A percentile compares a stretch with the other conserved stretches of the same genome.
Conservation (phyloP, 257 asterid genomes). For the Petunia secreta region DNA sequence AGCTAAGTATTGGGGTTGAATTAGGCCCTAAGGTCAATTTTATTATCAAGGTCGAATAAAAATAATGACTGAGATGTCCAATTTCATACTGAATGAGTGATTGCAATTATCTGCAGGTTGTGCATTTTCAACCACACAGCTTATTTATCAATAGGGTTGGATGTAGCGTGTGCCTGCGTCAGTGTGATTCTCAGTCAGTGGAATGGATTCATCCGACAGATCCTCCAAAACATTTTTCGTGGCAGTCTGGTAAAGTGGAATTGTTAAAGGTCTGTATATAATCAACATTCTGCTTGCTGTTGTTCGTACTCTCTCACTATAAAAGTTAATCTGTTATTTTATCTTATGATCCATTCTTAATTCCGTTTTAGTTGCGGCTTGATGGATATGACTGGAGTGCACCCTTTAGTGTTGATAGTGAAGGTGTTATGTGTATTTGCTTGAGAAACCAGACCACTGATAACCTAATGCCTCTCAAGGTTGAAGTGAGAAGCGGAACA, state of each 20-base stretch:
- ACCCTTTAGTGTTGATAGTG: slow-evolving; percentile 72
- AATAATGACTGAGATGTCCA: slow-evolving; percentile 14
- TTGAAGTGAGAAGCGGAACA: slow-evolving; percentile 90
- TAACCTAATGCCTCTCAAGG: slow-evolving; percentile 51
- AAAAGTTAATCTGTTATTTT: slow-evolving; percentile 33
- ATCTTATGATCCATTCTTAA: slow-evolving; percentile 17
- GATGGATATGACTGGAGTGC: slow-evolving; percentile 90
- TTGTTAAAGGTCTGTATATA: slow-evolving; percentile 67
- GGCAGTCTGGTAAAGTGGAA: slow-evolving; percentile 81
- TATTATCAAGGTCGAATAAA: neutral
- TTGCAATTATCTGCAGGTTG: slow-evolving; percentile 62
- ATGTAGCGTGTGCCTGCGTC: slow-evolving; percentile 69
- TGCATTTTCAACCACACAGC: slow-evolving; percentile 95
- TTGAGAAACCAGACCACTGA: slow-evolving; percentile 65
- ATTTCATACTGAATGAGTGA: slow-evolving; percentile 8
- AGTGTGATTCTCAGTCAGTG: slow-evolving; percentile 65
- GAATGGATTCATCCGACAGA: slow-evolving; percentile 89
- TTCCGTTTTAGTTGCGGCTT: slow-evolving; percentile 62
- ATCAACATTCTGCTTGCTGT: slow-evolving; percentile 29
- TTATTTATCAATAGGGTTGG: slow-evolving; percentile 85
- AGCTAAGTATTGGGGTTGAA: no score
- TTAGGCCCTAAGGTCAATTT: no score
- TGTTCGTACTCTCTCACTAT: slow-evolving; percentile 24
- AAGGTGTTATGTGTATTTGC: slow-evolving; percentile 79
- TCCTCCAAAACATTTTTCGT: slow-evolving; percentile 77